Percentiles rank a stretch among this genome's conserved stretches.
These are phyloP conservation scores for Pleurotus eryngii DNA, from an alignment of 768 basidiomycete species.

Conservation along the genomic window DNA sequence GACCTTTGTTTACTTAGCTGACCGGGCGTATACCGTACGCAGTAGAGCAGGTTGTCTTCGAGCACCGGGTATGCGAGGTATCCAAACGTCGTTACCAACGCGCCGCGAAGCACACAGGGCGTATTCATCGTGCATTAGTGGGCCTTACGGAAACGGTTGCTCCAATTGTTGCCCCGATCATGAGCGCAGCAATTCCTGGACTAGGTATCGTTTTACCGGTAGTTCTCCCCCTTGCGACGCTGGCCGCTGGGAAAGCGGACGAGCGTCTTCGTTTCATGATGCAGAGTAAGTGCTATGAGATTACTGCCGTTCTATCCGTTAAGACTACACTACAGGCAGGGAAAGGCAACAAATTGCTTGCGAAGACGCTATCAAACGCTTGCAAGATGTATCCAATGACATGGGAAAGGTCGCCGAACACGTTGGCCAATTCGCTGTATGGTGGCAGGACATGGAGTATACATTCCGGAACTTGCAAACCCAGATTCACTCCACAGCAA, in stretches of 20 bases:
- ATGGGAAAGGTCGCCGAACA: background rate
- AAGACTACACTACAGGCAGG: background rate
- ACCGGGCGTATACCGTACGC: slow-evolving; percentile 4
- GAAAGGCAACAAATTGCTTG: slow-evolving; percentile 1
- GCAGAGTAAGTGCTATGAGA: background rate
- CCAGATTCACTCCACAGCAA: background rate
- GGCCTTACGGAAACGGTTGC: background rate
- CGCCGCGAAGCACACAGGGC: background rate
- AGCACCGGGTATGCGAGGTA: background rate
- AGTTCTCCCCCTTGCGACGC: background rate
- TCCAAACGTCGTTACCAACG: background rate
- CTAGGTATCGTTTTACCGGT: background rate
- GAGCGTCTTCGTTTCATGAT: background rate
- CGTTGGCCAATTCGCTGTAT: slow-evolving; percentile 1
- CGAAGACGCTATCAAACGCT: background rate
- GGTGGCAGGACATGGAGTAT: slow-evolving; percentile 6
- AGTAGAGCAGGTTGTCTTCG: slow-evolving; percentile 1
- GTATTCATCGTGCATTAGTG: background rate
- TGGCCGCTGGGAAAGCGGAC: background rate
- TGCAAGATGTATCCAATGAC: slow-evolving; percentile 1
- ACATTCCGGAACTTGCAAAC: background rate
- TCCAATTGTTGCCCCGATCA: background rate
- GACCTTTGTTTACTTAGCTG: background rate
- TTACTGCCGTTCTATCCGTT: background rate
- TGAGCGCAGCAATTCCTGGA: slow-evolving; percentile 7